These are phyloP conservation scores for Cinnamomum chago DNA, from an alignment of 164 flowering plant species.

Conservation along the genomic window DNA sequence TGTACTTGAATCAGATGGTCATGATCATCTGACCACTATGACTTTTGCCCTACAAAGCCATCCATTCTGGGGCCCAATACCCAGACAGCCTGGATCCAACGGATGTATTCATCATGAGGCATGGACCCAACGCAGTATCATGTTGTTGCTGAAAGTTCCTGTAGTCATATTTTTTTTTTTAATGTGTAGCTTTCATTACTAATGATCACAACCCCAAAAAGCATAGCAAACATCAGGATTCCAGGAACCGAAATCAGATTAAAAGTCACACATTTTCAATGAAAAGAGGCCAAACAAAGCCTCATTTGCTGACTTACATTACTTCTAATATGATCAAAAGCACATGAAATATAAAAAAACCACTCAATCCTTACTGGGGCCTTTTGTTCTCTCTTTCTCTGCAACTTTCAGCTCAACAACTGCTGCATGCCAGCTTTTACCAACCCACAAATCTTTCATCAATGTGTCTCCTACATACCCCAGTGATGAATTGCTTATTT, in stretches of 20 bases:
- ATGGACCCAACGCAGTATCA: too few relatives aligned
- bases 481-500: not conserved
- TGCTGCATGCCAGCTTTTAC: not conserved
- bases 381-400: conserved; percentile 33
- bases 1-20: too few relatives aligned
- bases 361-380: conserved; percentile 22
- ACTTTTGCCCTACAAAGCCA: too few relatives aligned
- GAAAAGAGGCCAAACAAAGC: conserved; percentile 43
- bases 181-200: conserved; percentile 37
- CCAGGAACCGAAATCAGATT: conserved; percentile 31
- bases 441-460: not conserved
- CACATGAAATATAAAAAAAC: conserved; percentile 12
- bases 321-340: conserved; percentile 19
- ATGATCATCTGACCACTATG: too few relatives aligned
- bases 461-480: not conserved
- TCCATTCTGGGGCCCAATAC: too few relatives aligned
- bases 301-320: conserved; percentile 36
- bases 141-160: too few relatives aligned
- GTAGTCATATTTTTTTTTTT: conserved; percentile 12
- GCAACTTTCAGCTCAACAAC: conserved; percentile 22
- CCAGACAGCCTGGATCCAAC: too few relatives aligned
- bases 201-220: conserved; percentile 62
- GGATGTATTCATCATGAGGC: too few relatives aligned
- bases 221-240: conserved; percentile 51
- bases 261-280: conserved; percentile 43